Percentiles rank a stretch among this genome's conserved stretches.
phyloP scores from a whole-genome alignment of 345 rosid genomes.

The Nephelium lappaceum region DNA sequence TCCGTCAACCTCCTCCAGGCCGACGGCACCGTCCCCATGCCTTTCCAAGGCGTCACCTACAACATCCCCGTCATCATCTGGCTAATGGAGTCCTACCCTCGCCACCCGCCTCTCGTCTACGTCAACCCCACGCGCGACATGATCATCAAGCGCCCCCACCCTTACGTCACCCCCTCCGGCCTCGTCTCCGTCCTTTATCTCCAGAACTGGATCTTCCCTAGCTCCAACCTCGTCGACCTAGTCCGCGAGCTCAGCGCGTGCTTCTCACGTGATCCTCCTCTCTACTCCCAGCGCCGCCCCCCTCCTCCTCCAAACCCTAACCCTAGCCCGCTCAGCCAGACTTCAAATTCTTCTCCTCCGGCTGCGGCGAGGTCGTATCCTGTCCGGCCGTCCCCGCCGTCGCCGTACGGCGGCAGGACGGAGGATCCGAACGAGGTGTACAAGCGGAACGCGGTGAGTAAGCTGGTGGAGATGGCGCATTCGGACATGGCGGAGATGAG shows the following conservation, averaged over 20 bases:
- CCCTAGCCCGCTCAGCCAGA: conserved; percentile 18
- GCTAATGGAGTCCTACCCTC: conserved; percentile 92
- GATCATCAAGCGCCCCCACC: conserved; percentile 89
- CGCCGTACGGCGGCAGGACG: conserved; percentile 52
- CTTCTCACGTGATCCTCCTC: conserved; percentile 83
- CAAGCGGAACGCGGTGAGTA: conserved; percentile 71
- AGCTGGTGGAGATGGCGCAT: conserved; percentile 67
- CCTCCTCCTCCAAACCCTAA: conserved; percentile 27
- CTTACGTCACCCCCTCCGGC: conserved; percentile 83
- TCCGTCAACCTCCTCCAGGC: conserved; percentile 88
- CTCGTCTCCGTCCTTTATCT: conserved; percentile 76
- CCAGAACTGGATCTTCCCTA: conserved; percentile 84
- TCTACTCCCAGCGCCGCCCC: conserved; percentile 79
- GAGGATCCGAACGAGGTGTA: conserved; percentile 76
- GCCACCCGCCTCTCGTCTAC: conserved; percentile 77
- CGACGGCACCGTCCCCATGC: conserved; percentile 87
- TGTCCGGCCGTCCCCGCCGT: conserved; percentile 57
- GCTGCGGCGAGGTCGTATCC: conserved; percentile 2
- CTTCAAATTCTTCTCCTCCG: neutral
- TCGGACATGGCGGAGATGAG: conserved; percentile 60
- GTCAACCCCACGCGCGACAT: conserved; percentile 95
- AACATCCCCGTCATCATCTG: conserved; percentile 90
- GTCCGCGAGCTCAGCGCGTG: conserved; percentile 49
- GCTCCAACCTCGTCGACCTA: conserved; percentile 78
- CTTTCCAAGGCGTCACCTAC: conserved; percentile 78